Conservation (phyloP, 139 green algal genomes). For the Pleodorina starrii region DNA sequence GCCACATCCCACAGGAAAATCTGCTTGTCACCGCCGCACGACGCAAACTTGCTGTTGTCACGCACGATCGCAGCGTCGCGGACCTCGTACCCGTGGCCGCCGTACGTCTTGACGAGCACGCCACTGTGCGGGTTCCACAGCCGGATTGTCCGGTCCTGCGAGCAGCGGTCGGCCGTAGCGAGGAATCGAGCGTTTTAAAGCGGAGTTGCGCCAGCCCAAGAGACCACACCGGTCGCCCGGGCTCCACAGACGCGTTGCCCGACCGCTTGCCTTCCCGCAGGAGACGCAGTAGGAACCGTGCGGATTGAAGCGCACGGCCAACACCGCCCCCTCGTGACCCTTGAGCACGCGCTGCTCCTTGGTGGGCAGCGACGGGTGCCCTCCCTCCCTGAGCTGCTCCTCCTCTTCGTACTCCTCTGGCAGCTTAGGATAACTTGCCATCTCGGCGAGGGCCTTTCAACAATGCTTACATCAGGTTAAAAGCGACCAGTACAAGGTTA, state of each 20-base stretch:
- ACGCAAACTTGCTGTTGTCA: conserved; percentile 95
- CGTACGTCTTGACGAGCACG: conserved; percentile 88
- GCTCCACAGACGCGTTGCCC: no score
- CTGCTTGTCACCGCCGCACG: conserved; percentile 89
- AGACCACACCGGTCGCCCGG: no score
- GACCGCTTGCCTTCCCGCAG: conserved; percentile 81
- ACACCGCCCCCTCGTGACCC: conserved; percentile 88
- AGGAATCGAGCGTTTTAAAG: no score
- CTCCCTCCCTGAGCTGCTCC: background rate
- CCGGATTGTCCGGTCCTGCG: conserved; percentile 85
- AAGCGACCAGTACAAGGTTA: no score
- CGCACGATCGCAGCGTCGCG: conserved; percentile 73
- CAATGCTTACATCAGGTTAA: background rate
- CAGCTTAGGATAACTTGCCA: conserved; percentile 48
- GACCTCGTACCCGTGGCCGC: conserved; percentile 93
- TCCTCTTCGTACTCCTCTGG: conserved; percentile 61
- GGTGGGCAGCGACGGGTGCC: conserved; percentile 43
- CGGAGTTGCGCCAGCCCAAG: no score
- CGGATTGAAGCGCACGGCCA: conserved; percentile 89
- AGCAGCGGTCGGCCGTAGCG: no score
- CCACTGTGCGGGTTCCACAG: conserved; percentile 92
- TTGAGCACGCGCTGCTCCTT: conserved; percentile 61
- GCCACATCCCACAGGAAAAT: conserved; percentile 96
- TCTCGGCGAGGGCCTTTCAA: background rate
- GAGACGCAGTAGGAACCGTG: conserved; percentile 89